Evolutionary conservation across 208 protist genomes (phyloP), one percentile per base, ranked within the genome.

Genomic region (Leishmania braziliensis): DNA sequence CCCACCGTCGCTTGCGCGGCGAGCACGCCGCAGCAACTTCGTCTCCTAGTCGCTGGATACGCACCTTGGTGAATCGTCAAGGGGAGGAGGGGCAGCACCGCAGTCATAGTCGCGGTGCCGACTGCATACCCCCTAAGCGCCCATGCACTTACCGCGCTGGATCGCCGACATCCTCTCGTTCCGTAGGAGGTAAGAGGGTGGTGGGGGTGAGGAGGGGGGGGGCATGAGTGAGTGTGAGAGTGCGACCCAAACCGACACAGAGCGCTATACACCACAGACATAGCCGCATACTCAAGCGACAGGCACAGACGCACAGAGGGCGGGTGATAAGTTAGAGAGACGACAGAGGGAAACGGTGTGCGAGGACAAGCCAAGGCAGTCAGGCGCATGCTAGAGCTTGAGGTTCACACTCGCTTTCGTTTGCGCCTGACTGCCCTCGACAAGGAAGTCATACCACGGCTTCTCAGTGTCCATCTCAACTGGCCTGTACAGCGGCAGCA

Each of bases 401-500:
- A 93, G 75, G 66, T 88, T 86, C 23, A 80, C 81, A 48, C 84
- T 84, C 6, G 82, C 79, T 63, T 90, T 93, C 77, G 93, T 91
- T 60, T 91, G 89, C 5, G 90, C 83, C 39, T 90, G 83, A 43
- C 90, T 85, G 9, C 90, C 90, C 36, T 95, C 87, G 78, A 96
- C 23, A 26, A 97, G 86, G 83, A 95, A 92, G 75, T 94, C 89
- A 77, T 95, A 97, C 94, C 94, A 97, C 65, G 90, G 86, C 77
- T 85, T 86, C 16, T 95, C 90, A 5, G 90, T 77, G 50, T 94
- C 89, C n/a, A 78, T 76, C 70, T 95, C 89, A n/a, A 97, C 79
- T 16, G 91, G 94, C 8, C 92, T 82, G 77, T 92, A 90, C 46
- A 97, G 83, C 50, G 94, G 94, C 58, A 97, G 85, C 75, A 95